Base-by-base conservation (phyloP, 768 basidiomycete genomes). In the Tylopilus subfusipes region DNA sequence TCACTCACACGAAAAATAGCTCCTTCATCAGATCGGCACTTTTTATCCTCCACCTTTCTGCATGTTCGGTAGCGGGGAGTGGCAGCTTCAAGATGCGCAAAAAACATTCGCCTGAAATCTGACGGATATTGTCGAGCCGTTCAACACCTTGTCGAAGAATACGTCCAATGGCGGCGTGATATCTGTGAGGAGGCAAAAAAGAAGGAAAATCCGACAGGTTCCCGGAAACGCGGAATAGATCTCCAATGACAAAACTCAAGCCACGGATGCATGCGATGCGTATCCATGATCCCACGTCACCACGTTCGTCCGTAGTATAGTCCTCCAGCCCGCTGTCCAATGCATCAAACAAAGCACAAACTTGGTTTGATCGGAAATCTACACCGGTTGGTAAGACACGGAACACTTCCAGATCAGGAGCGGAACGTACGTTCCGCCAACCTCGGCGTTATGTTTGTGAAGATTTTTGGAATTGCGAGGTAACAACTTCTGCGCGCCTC, bases 201-300 rank as follows among this genome's bases (percentile, higher is more conserved):
- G 71, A 71, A n/a, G 74, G 71, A 54, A 85, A 80, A 48, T 78
- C 69, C 1, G 75, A 63, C 29, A 82, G 62, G n/a, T 58, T 62
- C 49, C 53, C 62, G 24, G 81, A 76, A 42, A 74, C 64, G 13
- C 69, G 62, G 59, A 88, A 76, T 4, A 91, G 63, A 24, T 80
- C 73, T 61, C 78, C 73, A 42, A 80, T 73, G 54, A 84, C 71
- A 9, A 75, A 72, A 18, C 82, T 76, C 52, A 94, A 72, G 11
- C 87, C 86, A 43, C 76, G 76, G 48, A 94, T 79, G 62, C 86
- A 90, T 2, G 84, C 83, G 8, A 89, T 80, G 57, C 96, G 89
- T 48, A 94, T 81, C 93, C 94, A 97, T 2, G 96, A 98, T 39
- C 96, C 96, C 34, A 99, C 88, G 66, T 99, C 97, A 5, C 96